A percentile compares a stretch with the other conserved stretches of the same genome.
phyloP scores from a whole-genome alignment of 176 grass and related monocot genomes.

The Oryza coarctata region DNA sequence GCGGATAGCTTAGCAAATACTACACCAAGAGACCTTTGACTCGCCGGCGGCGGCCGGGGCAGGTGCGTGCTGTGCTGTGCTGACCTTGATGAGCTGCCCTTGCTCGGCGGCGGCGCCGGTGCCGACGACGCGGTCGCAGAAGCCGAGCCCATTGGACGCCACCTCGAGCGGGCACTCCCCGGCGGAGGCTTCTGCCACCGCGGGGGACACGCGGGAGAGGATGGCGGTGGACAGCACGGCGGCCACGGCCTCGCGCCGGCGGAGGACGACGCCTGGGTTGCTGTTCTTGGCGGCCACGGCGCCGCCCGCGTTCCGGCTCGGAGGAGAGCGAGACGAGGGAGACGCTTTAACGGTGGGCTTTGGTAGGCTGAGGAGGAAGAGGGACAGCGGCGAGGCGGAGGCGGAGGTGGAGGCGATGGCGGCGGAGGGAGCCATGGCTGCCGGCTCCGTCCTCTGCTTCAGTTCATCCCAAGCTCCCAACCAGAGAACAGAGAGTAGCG shows the following conservation, averaged over 20 bases:
- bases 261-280: slow-evolving; percentile 1
- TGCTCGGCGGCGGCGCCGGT: slow-evolving; percentile 52
- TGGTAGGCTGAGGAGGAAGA: slow-evolving; percentile 42
- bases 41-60: neutral
- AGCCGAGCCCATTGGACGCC: slow-evolving; percentile 61
- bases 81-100: slow-evolving; percentile 81
- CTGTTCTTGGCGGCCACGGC: neutral
- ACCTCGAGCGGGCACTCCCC: slow-evolving; percentile 55
- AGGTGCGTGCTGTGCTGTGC: neutral
- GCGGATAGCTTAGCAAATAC: neutral
- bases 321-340: neutral
- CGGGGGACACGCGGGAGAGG: slow-evolving; percentile 30
- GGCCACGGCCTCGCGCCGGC: slow-evolving; percentile 45
- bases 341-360: neutral
- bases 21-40: no score
- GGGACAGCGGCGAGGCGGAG: slow-evolving; percentile 36
- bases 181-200: neutral
- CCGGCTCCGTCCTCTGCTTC: neutral
- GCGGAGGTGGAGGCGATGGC: slow-evolving; percentile 20
- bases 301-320: neutral
- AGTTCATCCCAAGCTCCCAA: neutral
- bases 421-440: slow-evolving; percentile 47
- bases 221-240: slow-evolving; percentile 38
- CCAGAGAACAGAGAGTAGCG: neutral
- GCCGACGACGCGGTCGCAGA: slow-evolving; percentile 78